Evolutionary conservation across 257 asterid species (phyloP), one percentile per base, ranked within the genome.

Genomic region (Parsonsia alboflavescens): DNA sequence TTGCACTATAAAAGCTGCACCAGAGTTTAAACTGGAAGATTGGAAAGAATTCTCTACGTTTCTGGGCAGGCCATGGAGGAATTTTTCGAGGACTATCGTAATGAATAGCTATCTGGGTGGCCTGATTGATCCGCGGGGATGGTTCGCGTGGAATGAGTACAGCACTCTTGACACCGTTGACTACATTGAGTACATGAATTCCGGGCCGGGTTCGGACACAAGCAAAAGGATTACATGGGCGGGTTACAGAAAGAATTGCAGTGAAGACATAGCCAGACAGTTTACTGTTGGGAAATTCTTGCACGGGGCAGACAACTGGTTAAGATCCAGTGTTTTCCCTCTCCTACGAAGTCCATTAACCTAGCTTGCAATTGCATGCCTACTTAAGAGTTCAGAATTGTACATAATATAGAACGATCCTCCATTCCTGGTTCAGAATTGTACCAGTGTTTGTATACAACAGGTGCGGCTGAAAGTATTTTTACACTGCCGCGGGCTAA

Each of bases 31-130:
- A 7, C 3, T 41, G 42, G 71, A 46, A 2, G 80, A 76, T 17
- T 80, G 88, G 86, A 80, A 30, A 67, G 70, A 57, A 48, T 72
- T 83, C 58, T 28, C 85, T 10, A 87, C 95, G 10, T 90, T 83
- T 58, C 72, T 90, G 74, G 96, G 96, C 6, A 78, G 96, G 87
- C 95, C 93, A 1, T 89, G 96, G 96, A 86, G 89, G 86, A 89
- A 87, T 72, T 90, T 82, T 59, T 87, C 95, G 17, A 89, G 96
- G 81, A 81, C 86, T 11, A 62, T 87, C 11, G 77, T 88, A 3
- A 83, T 81, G 79, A 80, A 81, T 19, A 90, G 91, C 71, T 85
- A 90, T 61, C 71, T 90, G n/a, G 94, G 84, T 17, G 94, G 83
- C 17, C 67, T 89, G 80, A 84, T 90, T 45, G 75, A 87, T 72